phyloP scores from a whole-genome alignment of 352 stramenopile genomes.

The Globisporangium iwayamae region DNA sequence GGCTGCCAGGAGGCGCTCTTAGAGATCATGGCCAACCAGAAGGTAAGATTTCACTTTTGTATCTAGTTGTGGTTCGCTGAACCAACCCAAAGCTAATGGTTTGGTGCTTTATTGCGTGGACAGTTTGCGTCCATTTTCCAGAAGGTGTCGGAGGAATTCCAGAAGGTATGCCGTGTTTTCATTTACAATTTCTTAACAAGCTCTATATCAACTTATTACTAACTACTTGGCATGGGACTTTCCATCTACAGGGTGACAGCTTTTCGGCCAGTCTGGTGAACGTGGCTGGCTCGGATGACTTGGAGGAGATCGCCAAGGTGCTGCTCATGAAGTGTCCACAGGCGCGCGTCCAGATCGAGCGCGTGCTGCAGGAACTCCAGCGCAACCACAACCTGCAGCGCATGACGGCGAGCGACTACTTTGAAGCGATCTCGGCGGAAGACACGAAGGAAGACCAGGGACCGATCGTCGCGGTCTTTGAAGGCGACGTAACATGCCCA shows the following conservation, averaged over 20 bases:
- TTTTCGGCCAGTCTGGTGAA: constrained; percentile 53
- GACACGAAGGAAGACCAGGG: constrained; percentile 70
- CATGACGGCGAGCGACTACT: constrained; percentile 69
- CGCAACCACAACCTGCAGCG: constrained; percentile 65
- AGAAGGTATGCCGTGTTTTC: constrained; percentile 21
- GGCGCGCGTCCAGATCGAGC: constrained; percentile 65
- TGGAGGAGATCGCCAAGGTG: constrained; percentile 74
- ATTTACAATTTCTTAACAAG: background rate
- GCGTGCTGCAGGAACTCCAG: constrained; percentile 69
- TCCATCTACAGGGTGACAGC: constrained; percentile 24
- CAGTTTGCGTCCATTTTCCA: constrained; percentile 63
- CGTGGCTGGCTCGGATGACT: constrained; percentile 40
- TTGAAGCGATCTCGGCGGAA: constrained; percentile 64
- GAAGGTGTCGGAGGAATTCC: constrained; percentile 58
- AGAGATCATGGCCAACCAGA: constrained; percentile 48
- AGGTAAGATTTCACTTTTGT: background rate
- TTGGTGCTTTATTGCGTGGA: background rate
- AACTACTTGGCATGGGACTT: background rate
- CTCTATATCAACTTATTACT: background rate
- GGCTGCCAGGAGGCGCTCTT: constrained; percentile 69
- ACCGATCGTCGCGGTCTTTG: constrained; percentile 77
- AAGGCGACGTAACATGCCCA: constrained; percentile 81
- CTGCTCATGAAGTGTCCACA: constrained; percentile 74
- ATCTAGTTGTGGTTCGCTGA: background rate
- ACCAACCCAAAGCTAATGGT: background rate